These are phyloP conservation scores for Terana coerulea DNA, from an alignment of 768 basidiomycete species.

Conservation along the genomic window DNA sequence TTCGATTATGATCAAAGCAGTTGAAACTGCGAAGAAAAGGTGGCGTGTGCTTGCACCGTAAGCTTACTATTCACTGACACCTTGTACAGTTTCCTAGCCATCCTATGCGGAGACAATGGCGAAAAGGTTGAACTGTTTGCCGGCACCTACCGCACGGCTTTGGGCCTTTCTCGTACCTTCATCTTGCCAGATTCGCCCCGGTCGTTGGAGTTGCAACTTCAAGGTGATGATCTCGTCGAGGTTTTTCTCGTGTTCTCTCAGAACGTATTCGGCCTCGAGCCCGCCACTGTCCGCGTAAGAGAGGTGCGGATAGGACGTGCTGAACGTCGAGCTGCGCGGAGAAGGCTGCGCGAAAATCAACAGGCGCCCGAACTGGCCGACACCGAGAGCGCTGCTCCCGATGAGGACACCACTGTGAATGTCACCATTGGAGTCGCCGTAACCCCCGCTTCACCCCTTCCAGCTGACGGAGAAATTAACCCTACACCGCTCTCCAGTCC, in stretches of 20 bases:
- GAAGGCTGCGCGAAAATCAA: conserved; percentile 68
- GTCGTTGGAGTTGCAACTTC: conserved; percentile 81
- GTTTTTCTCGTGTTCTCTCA: conserved; percentile 89
- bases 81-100: conserved; percentile 74
- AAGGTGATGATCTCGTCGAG: conserved; percentile 91
- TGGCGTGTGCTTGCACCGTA: conserved; percentile 24
- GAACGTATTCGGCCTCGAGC: conserved; percentile 89
- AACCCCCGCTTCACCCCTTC: conserved; percentile 27
- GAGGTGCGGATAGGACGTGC: conserved; percentile 90
- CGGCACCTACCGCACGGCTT: conserved; percentile 84
- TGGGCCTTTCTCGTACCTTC: conserved; percentile 88
- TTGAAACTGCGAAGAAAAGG: conserved; percentile 90
- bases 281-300: conserved; percentile 89
- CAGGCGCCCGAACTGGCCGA: conserved; percentile 41
- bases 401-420: conserved; percentile 39
- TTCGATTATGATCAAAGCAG: conserved; percentile 77
- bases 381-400: conserved; percentile 35
- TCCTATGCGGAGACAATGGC: conserved; percentile 87
- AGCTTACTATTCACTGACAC: conserved; percentile 1
- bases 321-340: conserved; percentile 79
- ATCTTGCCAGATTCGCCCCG: conserved; percentile 89
- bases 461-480: conserved; percentile 23
- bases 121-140: conserved; percentile 94
- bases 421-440: conserved; percentile 63
- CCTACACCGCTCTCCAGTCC: conserved; percentile 8